Evolutionary conservation across 495 filamentous ascomycete genomes (phyloP), one percentile per base, ranked within the genome.

Genomic region (Podospora comata): DNA sequence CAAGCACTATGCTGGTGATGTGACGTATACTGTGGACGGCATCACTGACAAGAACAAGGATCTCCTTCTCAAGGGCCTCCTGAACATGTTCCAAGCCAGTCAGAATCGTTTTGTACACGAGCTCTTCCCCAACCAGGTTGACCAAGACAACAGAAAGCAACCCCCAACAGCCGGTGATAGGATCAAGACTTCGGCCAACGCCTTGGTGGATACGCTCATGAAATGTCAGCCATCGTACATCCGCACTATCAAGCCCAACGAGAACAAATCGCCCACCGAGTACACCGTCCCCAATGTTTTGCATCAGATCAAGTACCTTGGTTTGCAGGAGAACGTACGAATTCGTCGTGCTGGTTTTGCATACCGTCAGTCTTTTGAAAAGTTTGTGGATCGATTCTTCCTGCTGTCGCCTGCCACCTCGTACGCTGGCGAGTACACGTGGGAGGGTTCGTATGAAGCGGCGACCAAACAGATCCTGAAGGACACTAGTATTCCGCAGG

Each of bases 21-120:
- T 99, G 68, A 91, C 87, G 73, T 99, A 99, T 79, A 90, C 91
- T 18, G 87, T 99, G 28, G 91, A 95, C 54, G 96, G 96, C 64
- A 99, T 99, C 86, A 99, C 96, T 3, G 96, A 99, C 75, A 99
- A 98, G 84, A 99, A 98, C 85, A 99, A 98, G 84, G 96, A 99
- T 73, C 92, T 95, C 75, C 84, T 99, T 61, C 82, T 98, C 61
- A 99, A 98, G 81, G 96, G 97, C 71, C 80, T 99, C 34, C 85
- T 97, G 63, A 94, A 93, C 74, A 84, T 99, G 55, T 90, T 96
- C 72, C 90, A 89, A 64, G 87, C 87, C 72, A 96, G 92, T 76
- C 83, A 85, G 63, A 99, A 98, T 79, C 76, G 80, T 19, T 98
- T 98, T 73, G 79, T 98, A 30, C 94, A 94, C 72, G 86, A 84